These are phyloP conservation scores for Geranomyces michiganensis DNA, from an alignment of 192 early-diverging fungal species.

Conservation along the genomic window DNA sequence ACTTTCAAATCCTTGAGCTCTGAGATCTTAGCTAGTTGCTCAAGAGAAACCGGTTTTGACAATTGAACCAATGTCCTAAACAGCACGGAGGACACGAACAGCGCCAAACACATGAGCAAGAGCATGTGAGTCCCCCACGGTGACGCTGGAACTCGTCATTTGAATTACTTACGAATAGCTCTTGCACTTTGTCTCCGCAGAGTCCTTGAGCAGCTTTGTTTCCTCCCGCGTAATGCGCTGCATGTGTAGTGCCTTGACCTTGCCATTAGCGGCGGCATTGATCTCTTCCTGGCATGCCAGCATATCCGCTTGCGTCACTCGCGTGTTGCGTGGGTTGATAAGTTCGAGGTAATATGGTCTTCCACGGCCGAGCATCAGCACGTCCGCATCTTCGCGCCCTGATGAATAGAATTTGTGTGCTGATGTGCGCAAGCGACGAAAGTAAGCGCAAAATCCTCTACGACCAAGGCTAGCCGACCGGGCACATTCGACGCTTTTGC, in stretches of 20 bases:
- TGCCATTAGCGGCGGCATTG: conserved; percentile 40
- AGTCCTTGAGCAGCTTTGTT: conserved; percentile 48
- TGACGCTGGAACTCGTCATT: too few relatives aligned
- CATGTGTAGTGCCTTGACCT: conserved; percentile 39
- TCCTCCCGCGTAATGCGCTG: conserved; percentile 44
- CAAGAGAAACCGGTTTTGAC: conserved; percentile 23
- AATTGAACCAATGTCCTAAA: conserved; percentile 40
- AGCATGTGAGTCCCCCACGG: too few relatives aligned
- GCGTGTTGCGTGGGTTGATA: conserved; percentile 68
- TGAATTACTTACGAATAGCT: conserved; percentile 38
- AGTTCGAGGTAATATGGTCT: conserved; percentile 91
- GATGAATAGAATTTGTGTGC: conserved; percentile 79
- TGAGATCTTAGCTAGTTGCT: conserved; percentile 26
- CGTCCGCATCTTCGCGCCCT: conserved; percentile 93
- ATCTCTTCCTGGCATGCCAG: conserved; percentile 36
- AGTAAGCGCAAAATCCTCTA: too few relatives aligned
- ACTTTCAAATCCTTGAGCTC: conserved; percentile 37
- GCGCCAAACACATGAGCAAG: too few relatives aligned
- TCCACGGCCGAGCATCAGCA: conserved; percentile 90
- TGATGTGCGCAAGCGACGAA: not conserved
- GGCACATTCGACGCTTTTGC: not conserved
- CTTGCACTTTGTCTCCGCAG: conserved; percentile 52
- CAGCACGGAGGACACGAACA: not conserved
- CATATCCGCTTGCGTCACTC: conserved; percentile 33
- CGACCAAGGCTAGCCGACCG: too few relatives aligned